Base-by-base conservation (phyloP, 495 filamentous ascomycete genomes). In the Aspergillus heteromorphus region DNA sequence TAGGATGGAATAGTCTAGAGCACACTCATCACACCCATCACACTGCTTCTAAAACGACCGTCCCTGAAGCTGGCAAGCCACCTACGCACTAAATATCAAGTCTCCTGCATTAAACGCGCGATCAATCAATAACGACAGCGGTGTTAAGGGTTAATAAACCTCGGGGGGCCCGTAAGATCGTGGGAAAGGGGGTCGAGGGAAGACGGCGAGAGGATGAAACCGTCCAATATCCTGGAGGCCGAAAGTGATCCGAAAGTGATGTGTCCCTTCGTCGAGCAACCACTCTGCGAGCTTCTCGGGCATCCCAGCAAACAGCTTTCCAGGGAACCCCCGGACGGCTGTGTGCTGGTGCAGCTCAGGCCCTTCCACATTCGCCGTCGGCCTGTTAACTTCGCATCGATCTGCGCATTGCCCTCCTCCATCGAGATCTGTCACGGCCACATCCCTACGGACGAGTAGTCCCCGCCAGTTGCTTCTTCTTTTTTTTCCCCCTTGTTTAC, bases 351-450 rank as follows among this genome's bases (percentile, higher is more conserved):
- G 45, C 47, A 55, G 53, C 45, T 49, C 23, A 40, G 45, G 40
- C 47, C 34, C 25, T 27, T 42, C 36, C 40, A 49, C 23, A 47
- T 47, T 47, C 43, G 43, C n/a, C 43, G 9, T 47, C 21, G 21
- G 13, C 43, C 11, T 25, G 43, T 47, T 47, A 14, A 21, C 21
- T 47, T 54, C 52, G 19, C 30, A 54, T 31, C 36, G 53, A 55
- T 49, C 45, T 36, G 53, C 42, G 27, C 30, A 19, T 45, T 31
- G 17, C 18, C 47, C 38, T 43, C 47, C 47, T 49, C 45, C 45
- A 48, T 55, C 53, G 53, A 55, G 53, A 55, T 55, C 56, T 58
- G 56, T 54, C 45, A 54, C 51, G 51, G n/a, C 48, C 54, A 51
- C 48, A 56, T 47, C 54, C 54, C 54, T 56, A 56, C 45, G 17